Percentiles rank a stretch among this genome's conserved stretches.
phyloP scores from a whole-genome alignment of 345 rosid species.

The Dipteronia sinensis region DNA sequence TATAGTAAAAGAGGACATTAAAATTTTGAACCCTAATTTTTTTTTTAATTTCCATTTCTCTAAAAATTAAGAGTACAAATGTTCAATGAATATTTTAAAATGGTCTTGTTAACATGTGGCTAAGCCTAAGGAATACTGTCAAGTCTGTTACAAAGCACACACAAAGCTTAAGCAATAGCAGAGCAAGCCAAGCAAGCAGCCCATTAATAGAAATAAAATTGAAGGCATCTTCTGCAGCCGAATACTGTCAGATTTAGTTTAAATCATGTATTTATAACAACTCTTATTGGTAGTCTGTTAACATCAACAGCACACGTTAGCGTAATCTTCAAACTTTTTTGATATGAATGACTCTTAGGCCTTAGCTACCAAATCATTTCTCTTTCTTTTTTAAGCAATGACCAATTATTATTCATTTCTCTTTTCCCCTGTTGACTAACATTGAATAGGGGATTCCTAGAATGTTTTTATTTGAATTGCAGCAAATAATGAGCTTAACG shows the following conservation, averaged over 20 bases:
- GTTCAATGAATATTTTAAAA: background rate
- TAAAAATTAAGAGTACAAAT: background rate
- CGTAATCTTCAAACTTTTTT: background rate
- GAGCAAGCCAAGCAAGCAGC: no score
- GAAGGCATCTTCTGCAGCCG: background rate
- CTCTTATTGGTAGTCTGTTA: background rate
- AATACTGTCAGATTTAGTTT: background rate
- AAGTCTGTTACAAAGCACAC: no score
- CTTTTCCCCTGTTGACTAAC: no score
- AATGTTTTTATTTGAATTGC: background rate
- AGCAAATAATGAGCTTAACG: conserved; percentile 6
- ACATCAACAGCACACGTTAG: background rate
- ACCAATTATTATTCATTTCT: no score
- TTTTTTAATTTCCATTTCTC: background rate
- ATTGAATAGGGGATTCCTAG: background rate
- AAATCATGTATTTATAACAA: background rate
- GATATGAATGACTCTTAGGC: no score
- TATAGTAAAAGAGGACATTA: background rate
- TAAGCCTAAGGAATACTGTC: background rate
- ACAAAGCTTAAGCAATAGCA: no score
- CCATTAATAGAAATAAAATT: no score
- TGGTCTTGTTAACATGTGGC: background rate
- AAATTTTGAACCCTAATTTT: background rate
- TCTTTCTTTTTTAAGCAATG: background rate
- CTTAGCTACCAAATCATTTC: background rate